Conservation (phyloP, 148 eudicot species). For the Persicaria maculosa region DNA sequence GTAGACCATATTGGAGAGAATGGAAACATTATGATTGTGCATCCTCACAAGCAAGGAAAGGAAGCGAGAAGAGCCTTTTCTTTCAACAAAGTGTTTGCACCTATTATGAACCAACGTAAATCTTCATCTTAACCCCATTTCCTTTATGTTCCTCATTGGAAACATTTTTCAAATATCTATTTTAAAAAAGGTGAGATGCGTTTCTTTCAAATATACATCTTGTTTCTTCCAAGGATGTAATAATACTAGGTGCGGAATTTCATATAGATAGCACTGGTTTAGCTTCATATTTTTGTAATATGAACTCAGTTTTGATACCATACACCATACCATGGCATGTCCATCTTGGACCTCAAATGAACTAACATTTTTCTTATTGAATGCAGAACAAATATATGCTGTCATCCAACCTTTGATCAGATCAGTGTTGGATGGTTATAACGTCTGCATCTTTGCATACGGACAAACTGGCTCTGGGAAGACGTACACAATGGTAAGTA, state of each 20-base stretch:
- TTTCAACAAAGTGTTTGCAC: constrained; percentile 11
- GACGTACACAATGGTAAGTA: constrained; percentile 90
- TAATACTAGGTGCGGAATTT: neutral
- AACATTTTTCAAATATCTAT: neutral
- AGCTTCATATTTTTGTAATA: neutral
- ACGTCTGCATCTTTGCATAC: constrained; percentile 94
- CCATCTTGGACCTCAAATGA: neutral
- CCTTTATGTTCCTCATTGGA: neutral
- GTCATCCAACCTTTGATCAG: constrained; percentile 90
- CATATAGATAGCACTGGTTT: neutral
- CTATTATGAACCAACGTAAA: constrained; percentile 7
- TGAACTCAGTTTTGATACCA: neutral
- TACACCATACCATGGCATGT: neutral
- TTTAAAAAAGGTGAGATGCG: neutral
- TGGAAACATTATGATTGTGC: constrained; percentile 48
- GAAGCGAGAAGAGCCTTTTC: constrained; percentile 3
- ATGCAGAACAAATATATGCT: constrained; percentile 62
- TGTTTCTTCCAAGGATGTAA: too few species aligned
- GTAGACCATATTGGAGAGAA: constrained; percentile 78
- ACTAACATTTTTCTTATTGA: constrained; percentile 5
- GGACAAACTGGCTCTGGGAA: constrained; percentile 97
- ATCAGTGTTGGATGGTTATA: constrained; percentile 88
- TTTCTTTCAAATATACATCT: neutral
- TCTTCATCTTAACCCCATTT: neutral
- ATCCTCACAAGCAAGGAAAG: constrained; percentile 6